Evolutionary conservation across 306 rosid species (phyloP).

Genomic region (Mucuna pruriens): DNA sequence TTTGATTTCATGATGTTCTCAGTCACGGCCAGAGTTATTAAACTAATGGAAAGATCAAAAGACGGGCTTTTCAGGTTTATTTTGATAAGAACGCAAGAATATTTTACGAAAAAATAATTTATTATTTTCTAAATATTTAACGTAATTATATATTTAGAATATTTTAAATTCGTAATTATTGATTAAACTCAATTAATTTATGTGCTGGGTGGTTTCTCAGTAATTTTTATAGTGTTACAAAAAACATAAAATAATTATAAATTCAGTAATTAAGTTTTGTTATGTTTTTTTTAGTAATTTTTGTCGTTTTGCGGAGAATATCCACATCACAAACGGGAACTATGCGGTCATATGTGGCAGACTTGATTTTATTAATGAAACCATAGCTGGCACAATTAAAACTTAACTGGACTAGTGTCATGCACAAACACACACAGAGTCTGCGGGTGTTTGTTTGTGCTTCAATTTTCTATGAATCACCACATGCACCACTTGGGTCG

Average conservation of each 20-base stretch:
- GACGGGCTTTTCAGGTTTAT: too few species aligned
- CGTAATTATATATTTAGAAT: too few species aligned
- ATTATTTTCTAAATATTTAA: too few species aligned
- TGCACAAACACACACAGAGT: slow-evolving; percentile 22
- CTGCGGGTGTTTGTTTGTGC: slow-evolving; percentile 26
- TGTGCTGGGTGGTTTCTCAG: too few species aligned
- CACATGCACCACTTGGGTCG: slow-evolving; percentile 66
- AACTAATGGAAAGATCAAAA: background rate
- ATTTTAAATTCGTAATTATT: too few species aligned
- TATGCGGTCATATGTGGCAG: slow-evolving; percentile 34
- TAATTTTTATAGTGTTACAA: too few species aligned
- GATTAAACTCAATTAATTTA: too few species aligned
- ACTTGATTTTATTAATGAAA: slow-evolving; percentile 29
- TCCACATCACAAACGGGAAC: slow-evolving; percentile 40
- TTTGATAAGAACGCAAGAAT: too few species aligned
- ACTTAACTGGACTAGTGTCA: slow-evolving; percentile 42
- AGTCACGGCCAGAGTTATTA: background rate
- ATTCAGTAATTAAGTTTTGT: background rate
- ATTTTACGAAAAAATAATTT: too few species aligned
- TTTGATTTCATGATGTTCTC: background rate
- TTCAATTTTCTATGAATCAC: slow-evolving; percentile 71
- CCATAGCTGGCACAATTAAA: slow-evolving; percentile 52
- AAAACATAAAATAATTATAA: background rate
- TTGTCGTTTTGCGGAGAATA: slow-evolving; percentile 39
- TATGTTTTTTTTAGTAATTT: background rate